phyloP scores from a whole-genome alignment of 139 green algal species.

The Coccomyxa sp. region DNA sequence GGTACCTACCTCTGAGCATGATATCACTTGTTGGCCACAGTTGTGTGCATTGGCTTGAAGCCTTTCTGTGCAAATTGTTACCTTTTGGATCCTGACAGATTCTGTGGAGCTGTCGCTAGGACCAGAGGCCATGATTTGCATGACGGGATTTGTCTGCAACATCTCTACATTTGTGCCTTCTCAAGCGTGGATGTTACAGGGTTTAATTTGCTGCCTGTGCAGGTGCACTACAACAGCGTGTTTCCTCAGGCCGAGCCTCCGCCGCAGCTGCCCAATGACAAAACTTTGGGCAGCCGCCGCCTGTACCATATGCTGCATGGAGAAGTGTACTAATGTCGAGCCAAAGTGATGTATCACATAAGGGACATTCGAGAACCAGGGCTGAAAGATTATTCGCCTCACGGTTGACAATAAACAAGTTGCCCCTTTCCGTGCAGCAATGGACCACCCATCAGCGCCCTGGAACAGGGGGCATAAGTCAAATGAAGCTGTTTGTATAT shows the following conservation, averaged over 20 bases:
- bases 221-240: constrained; percentile 64
- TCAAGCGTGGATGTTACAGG: not conserved
- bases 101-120: not conserved
- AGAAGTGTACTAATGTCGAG: not conserved
- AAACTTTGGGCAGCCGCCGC: constrained; percentile 31
- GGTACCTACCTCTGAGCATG: constrained; percentile 17
- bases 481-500: too few relatives aligned
- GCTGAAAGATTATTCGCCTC: too few relatives aligned
- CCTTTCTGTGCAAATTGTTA: not conserved
- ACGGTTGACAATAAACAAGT: too few relatives aligned
- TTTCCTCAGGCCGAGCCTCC: constrained; percentile 28
- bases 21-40: not conserved
- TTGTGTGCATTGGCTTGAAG: not conserved
- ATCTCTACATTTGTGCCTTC: not conserved
- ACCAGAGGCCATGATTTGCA: not conserved
- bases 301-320: constrained; percentile 21
- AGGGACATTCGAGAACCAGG: too few relatives aligned
- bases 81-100: not conserved
- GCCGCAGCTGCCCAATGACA: not conserved
- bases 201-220: not conserved
- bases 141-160: not conserved
- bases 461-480: too few relatives aligned
- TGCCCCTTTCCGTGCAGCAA: too few relatives aligned
- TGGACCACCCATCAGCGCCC: too few relatives aligned
- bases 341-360: too few relatives aligned